Base-by-base conservation (phyloP, 805 yeast species). In the Zygotorulaspora chibaensis region DNA sequence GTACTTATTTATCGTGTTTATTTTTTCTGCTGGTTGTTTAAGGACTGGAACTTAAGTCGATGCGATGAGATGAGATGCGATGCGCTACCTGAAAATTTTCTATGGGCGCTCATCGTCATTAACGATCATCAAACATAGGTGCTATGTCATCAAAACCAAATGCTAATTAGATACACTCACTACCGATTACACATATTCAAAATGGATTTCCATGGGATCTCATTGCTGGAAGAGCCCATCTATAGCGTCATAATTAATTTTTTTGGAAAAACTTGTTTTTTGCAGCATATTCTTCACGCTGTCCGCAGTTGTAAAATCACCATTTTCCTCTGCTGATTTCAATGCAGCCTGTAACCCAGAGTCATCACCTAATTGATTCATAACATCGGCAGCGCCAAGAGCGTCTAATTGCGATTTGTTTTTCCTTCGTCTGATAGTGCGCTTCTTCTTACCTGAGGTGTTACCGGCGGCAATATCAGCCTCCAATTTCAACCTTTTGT, bases 401-500 rank as follows among this genome's bases (percentile, higher is more conserved):
- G 55, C 54, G 39, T 57, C 57, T 20, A 48, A 41, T 26, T 48
- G 53, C 9, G 54, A 53, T 10, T 48, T 48, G 9, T 52, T 54
- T 17, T 56, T 52, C 39, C 50, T 58, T 56, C 46, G 66, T 57
- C 52, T 71, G 53, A 52, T 69, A 54, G 53, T 63, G 55, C 57
- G 62, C 46, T 52, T 71, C 74, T 66, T 77, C 78, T 57, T 79
- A 74, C 11, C 79, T 69, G 50, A 70, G 3, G 77, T 73, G 51
- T 84, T 86, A 4, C 98, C 99, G 0, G 91, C 84, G 26, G 87
- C 77, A 48, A 77, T 80, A 67, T 93, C 98, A 0, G 96, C 93
- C 61, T 89, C 96, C 42, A 76, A 75, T 62, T 90, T 87, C 48
- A 91, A 71, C 51, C 90, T 71, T 59, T 87, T 89, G 55, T 80